Conservation (phyloP, 2,329 filamentous ascomycete genomes). For the Alternaria hordeiaustralica region DNA sequence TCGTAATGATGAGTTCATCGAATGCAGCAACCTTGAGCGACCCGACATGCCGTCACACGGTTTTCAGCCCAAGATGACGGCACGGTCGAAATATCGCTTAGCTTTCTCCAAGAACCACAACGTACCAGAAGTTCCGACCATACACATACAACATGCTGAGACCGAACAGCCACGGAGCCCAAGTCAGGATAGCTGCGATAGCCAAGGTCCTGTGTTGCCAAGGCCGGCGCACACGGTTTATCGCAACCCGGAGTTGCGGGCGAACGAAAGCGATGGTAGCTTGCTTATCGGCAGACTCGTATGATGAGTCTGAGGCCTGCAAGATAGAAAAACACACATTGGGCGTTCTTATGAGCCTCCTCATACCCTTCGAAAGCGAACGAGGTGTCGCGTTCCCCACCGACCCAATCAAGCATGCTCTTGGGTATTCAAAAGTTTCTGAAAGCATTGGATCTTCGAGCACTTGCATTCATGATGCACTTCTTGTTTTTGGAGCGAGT, state of each 20-base stretch:
- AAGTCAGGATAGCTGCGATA: conserved; percentile 29
- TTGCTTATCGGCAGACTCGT: conserved; percentile 26
- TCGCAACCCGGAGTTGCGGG: conserved; percentile 11
- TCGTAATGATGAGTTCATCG: conserved; percentile 28
- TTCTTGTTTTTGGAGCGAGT: not conserved
- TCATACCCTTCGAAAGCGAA: not conserved
- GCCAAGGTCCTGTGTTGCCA: conserved; percentile 23
- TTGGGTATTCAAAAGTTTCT: not conserved
- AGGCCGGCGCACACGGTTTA: conserved; percentile 24
- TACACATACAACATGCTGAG: conserved; percentile 34
- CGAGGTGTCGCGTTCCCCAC: not conserved
- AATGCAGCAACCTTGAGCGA: conserved; percentile 20
- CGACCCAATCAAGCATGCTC: not conserved
- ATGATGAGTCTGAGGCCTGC: conserved; percentile 22
- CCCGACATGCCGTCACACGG: not conserved
- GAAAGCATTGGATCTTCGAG: not conserved
- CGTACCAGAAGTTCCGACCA: conserved; percentile 21
- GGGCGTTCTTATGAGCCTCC: not conserved
- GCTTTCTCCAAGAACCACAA: conserved; percentile 17
- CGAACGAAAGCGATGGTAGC: conserved; percentile 21
- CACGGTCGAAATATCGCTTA: conserved; percentile 18
- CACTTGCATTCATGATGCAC: not conserved
- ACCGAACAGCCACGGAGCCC: conserved; percentile 26
- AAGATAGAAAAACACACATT: accelerated
- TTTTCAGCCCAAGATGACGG: conserved; percentile 1